phyloP scores from a whole-genome alignment of 768 basidiomycete species.

The Boletus coccyginus region DNA sequence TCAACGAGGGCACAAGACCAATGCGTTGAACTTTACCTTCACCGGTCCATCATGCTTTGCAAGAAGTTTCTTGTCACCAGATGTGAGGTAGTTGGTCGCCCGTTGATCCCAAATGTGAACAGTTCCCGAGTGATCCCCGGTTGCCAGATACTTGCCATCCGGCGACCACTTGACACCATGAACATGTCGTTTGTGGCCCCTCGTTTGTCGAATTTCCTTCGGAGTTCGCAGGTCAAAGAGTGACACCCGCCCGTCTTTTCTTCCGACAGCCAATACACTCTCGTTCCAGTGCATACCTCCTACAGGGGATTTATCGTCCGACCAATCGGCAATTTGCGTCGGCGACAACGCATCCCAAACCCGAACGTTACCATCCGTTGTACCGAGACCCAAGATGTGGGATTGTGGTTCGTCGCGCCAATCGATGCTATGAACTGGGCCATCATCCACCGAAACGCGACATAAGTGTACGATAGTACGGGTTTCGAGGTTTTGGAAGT shows the following conservation, averaged over 20 bases:
- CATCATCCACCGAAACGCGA: conserved; percentile 33
- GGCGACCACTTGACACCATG: conserved; percentile 42
- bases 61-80: conserved; percentile 34
- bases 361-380: conserved; percentile 47
- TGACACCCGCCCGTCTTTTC: conserved; percentile 36
- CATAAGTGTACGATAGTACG: conserved; percentile 53
- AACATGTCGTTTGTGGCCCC: conserved; percentile 34
- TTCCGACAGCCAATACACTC: conserved; percentile 38
- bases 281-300: conserved; percentile 43
- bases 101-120: conserved; percentile 46
- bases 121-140: conserved; percentile 39
- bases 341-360: conserved; percentile 48
- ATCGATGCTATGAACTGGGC: conserved; percentile 45
- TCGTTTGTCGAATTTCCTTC: conserved; percentile 26
- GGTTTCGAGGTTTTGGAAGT: conserved; percentile 59
- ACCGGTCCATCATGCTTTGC: conserved; percentile 44
- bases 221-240: conserved; percentile 37
- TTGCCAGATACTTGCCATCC: conserved; percentile 40
- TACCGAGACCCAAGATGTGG: conserved; percentile 49
- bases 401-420: conserved; percentile 47
- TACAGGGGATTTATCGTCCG: conserved; percentile 31
- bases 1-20: background rate
- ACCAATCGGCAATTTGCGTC: conserved; percentile 33
- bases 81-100: conserved; percentile 30
- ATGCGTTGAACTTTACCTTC: conserved; percentile 31